Evolutionary conservation across 257 asterid species (phyloP), one percentile per base, ranked within the genome.

Genomic region (Solanum chmielewskii): DNA sequence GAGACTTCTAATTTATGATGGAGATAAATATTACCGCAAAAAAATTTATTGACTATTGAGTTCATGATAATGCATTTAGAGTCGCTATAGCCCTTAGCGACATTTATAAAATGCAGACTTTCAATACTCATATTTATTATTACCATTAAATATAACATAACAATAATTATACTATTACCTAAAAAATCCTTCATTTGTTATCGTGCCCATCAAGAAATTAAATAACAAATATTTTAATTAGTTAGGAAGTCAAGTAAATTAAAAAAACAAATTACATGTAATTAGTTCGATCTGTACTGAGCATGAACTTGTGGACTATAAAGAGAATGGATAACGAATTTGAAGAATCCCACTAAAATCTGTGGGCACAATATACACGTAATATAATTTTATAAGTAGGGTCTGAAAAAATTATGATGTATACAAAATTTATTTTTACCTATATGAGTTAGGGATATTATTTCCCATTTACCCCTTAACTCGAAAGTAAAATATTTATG

Each of bases 381-480:
- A 3, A 56, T 2, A 52, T 52, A 52, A 52, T 52, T 52, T 52
- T 18, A 52, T 52, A 2, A 52, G 4, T 20, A 0, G 2, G 20
- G 1, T 59, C 5, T 0, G 0, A 56, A 56, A 11, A 59, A 20
- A 11, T 3, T 59, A 59, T 18, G 4, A 59, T 2, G 0, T 20
- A 59, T 3, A 59, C 0, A 56, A 56, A 56, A 0, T 20, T 52
- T 18, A 1, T 15, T 52, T 16, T 16, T 15, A 16, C 1, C 60
- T 52, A 52, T 52, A 52, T 49, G 0, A 52, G 10, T 52, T 18
- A 52, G 2, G 4, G 0, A 52, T 16, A 52, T 2, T 52, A 0
- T 52, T 52, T 56, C 0, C 2, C 5, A 59, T 20, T 20, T 2
- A 7, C 0, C 62, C 10, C 11, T 33, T 33, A 33, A 33, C 11